A percentile compares a stretch with the other conserved stretches of the same genome.
These are phyloP conservation scores for Trifolium pratense DNA, from an alignment of 306 rosid species.

Conservation along the genomic window DNA sequence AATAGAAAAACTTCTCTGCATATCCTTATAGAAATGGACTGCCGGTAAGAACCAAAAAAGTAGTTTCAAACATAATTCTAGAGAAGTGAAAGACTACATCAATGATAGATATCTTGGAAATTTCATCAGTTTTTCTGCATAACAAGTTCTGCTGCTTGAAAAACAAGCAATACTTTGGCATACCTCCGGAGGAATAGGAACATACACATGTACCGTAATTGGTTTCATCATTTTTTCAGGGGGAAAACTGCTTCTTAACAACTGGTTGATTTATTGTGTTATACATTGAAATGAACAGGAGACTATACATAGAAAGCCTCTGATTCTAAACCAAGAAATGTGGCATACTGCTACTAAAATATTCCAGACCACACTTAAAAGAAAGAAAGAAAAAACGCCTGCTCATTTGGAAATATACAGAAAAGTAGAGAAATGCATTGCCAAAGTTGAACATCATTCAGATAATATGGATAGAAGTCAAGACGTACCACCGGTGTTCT, in stretches of 20 bases:
- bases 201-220: background rate
- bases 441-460: constrained; percentile 31
- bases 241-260: constrained; percentile 15
- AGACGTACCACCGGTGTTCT: constrained; percentile 85
- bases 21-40: constrained; percentile 26
- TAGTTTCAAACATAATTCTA: constrained; percentile 1
- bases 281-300: constrained; percentile 6
- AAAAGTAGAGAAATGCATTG: constrained; percentile 20
- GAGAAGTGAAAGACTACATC: constrained; percentile 23
- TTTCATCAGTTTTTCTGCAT: constrained; percentile 7
- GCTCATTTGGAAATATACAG: constrained; percentile 25
- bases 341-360: constrained; percentile 34
- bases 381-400: constrained; percentile 25
- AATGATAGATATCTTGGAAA: background rate
- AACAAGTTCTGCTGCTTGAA: constrained; percentile 17
- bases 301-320: constrained; percentile 26
- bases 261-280: constrained; percentile 12
- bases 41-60: background rate
- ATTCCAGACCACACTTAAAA: constrained; percentile 31
- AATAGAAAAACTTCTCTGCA: constrained; percentile 21
- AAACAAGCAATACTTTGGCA: constrained; percentile 1
- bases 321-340: constrained; percentile 28
- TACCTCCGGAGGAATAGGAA: constrained; percentile 7
- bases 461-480: constrained; percentile 31
- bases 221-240: constrained; percentile 2